Evolutionary conservation across 2,329 filamentous ascomycete genomes (phyloP), one percentile per base, ranked within the genome.

Genomic region (Colletotrichum plurivorum): DNA sequence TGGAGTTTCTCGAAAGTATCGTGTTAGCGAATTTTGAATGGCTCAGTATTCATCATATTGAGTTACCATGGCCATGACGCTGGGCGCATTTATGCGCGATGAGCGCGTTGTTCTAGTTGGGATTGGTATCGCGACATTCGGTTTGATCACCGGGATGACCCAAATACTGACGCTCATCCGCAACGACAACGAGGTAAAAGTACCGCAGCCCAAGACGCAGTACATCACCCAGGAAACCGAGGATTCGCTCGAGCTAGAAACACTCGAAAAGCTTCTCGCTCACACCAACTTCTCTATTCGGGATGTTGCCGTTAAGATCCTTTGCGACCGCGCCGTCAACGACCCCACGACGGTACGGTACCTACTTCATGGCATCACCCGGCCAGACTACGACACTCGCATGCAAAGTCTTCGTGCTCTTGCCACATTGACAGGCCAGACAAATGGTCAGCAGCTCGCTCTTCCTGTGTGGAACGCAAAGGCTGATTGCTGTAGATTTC

Each of bases 161-260:
- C 78, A 84, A 45, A 84, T 88, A 63, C 88, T 95, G 52, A 82
- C 83, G 66, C 81, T 86, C 63, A 88, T 91, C 73, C 87, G 90
- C 72, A 84, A 89, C 73, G 84, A 90, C 61, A 91, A 91, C 71
- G 87, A 90, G 78, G 88, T 96, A 75, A 89, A 89, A 69, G 87
- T 89, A 43, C 76, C 83, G 45, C 88, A 90, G 69, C 89, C 89
- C 43, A 91, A 92, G 76, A 88, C 92, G 58, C 88, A 91, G 73
- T 93, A 93, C 77, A 92, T 94, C 72, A 92, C 90, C 15, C 90
- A 94, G 77, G 89, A 92, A 25, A 93, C 91, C 2, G 92, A 94
- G 75, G 92, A 94, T 75, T 88, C 91, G 2, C 83, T 94, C 49
- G 88, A 90, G 67, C 76, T 90, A 12, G 84, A 86, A 49, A 94